phyloP scores from a whole-genome alignment of 768 basidiomycete species.

The Calocera cornea region DNA sequence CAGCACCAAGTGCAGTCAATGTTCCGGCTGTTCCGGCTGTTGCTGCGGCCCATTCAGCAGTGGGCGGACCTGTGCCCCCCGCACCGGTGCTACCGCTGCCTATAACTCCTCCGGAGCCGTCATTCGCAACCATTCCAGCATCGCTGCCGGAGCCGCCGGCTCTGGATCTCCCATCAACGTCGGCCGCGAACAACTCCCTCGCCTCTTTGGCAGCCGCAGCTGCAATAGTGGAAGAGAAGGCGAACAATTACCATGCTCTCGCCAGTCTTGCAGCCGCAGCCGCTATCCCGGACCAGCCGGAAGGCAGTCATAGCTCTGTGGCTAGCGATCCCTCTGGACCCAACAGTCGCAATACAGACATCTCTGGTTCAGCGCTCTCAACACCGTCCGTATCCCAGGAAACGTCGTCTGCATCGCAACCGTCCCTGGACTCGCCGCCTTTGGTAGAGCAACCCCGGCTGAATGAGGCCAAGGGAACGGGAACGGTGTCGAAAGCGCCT shows the following conservation, averaged over 20 bases:
- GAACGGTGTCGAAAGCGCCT: conserved; percentile 38
- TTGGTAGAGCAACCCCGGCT: background rate
- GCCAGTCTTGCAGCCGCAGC: background rate
- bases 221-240: conserved; percentile 4
- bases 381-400: conserved; percentile 3
- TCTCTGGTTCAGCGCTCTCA: conserved; percentile 1
- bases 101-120: background rate
- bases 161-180: background rate
- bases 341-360: background rate
- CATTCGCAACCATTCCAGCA: conserved; percentile 48
- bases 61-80: conserved; percentile 44
- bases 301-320: background rate
- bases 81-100: conserved; percentile 22
- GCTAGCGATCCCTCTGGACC: background rate
- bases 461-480: background rate
- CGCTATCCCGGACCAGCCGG: background rate
- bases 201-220: conserved; percentile 5
- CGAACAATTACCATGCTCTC: background rate
- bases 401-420: background rate
- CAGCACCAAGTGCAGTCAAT: conserved; percentile 7
- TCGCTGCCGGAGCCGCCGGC: conserved; percentile 25
- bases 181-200: background rate
- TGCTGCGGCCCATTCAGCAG: conserved; percentile 49
- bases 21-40: conserved; percentile 19
- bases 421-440: background rate